These are phyloP conservation scores for Periconia macrospinosa DNA, from an alignment of 2,329 filamentous ascomycete species.

Conservation along the genomic window DNA sequence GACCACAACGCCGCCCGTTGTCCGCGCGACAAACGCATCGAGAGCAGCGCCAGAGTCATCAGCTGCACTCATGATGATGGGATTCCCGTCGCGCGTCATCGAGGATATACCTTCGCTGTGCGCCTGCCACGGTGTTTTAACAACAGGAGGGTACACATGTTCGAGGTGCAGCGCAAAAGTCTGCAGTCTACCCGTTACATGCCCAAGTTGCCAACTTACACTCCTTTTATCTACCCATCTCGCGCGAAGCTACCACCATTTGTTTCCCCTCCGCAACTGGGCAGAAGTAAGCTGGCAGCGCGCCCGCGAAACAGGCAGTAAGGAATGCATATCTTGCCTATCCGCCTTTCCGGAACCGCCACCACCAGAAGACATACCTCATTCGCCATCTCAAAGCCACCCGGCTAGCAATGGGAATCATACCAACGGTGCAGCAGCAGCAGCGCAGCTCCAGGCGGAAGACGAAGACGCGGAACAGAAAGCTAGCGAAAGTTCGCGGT, in stretches of 20 bases:
- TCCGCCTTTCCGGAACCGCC: conserved; percentile 63
- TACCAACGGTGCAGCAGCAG: conserved; percentile 8
- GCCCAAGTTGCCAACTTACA: conserved; percentile 86
- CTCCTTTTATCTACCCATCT: conserved; percentile 80
- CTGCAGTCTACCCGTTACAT: conserved; percentile 86
- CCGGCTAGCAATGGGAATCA: conserved; percentile 9
- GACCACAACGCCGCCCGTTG: conserved; percentile 85
- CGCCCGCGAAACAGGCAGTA: conserved; percentile 53
- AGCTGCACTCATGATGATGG: conserved; percentile 85
- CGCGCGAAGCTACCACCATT: conserved; percentile 43
- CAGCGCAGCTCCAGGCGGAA: conserved; percentile 6
- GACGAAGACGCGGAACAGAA: conserved; percentile 41
- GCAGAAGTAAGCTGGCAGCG: conserved; percentile 81
- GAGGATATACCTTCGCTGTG: conserved; percentile 76
- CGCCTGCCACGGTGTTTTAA: conserved; percentile 84
- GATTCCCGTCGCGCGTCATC: conserved; percentile 85
- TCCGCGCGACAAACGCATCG: conserved; percentile 58
- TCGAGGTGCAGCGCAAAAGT: conserved; percentile 87
- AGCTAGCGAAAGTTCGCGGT: conserved; percentile 80
- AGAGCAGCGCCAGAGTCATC: conserved; percentile 44
- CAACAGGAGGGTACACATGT: conserved; percentile 84
- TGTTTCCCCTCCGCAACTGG: conserved; percentile 73
- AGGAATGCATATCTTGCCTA: conserved; percentile 78
- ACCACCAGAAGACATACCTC: conserved; percentile 1
- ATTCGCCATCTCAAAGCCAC: neutral